phyloP scores from a whole-genome alignment of 306 rosid genomes.

The Ziziphus jujuba region DNA sequence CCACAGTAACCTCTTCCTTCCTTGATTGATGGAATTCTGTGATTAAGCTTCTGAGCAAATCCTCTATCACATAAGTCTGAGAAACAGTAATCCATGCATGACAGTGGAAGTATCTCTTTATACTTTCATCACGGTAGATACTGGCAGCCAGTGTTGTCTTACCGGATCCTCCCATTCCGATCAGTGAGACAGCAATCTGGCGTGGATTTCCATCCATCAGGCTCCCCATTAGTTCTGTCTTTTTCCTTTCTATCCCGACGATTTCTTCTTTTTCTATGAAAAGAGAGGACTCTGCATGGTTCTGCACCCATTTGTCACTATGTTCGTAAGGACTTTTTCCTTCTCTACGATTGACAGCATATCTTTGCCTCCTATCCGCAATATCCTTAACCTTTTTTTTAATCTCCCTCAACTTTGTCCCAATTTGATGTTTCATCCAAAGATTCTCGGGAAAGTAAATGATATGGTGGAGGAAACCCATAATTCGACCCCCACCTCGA shows the following conservation, averaged over 20 bases:
- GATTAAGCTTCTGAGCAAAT: conserved; percentile 24
- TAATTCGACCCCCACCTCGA: neutral
- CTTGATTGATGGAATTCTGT: conserved; percentile 4
- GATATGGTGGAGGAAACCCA: neutral
- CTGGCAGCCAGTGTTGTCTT: conserved; percentile 24
- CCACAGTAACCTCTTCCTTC: conserved; percentile 4
- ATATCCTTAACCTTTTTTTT: neutral
- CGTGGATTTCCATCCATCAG: conserved; percentile 1
- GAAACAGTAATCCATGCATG: conserved; percentile 23
- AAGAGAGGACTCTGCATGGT: neutral
- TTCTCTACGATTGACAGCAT: neutral
- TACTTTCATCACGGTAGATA: neutral
- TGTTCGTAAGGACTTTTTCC: neutral
- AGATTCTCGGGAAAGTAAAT: conserved; percentile 8
- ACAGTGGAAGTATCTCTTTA: conserved; percentile 16
- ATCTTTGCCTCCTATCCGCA: conserved; percentile 7
- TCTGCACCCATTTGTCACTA: neutral
- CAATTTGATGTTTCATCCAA: neutral
- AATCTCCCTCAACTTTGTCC: conserved; percentile 1
- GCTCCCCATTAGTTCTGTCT: neutral
- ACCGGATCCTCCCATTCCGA: conserved; percentile 26
- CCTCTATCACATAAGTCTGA: conserved; percentile 21
- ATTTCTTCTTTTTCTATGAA: conserved; percentile 22
- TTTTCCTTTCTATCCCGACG: conserved; percentile 15
- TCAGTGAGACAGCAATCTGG: conserved; percentile 1